Evolutionary conservation across 306 rosid species (phyloP).

Genomic region (Citrullus mucosospermus): DNA sequence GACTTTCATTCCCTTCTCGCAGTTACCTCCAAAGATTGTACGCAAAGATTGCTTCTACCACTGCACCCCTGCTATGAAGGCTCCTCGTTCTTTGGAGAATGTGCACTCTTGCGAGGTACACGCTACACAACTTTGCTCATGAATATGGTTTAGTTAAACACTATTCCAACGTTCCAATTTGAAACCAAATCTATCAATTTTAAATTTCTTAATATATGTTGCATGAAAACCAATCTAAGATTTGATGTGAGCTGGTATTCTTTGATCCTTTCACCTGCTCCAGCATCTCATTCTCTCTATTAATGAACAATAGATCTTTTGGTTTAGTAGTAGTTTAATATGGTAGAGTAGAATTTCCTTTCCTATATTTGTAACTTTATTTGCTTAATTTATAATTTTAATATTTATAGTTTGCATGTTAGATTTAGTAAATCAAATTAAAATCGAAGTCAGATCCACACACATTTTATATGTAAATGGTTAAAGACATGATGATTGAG

Average conservation of each 20-base stretch:
- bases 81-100: slow-evolving; percentile 40
- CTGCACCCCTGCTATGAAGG: slow-evolving; percentile 58
- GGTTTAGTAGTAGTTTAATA: too few relatives aligned
- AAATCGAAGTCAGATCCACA: too few relatives aligned
- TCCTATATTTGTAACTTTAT: too few relatives aligned
- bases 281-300: too few relatives aligned
- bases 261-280: too few relatives aligned
- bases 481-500: too few relatives aligned
- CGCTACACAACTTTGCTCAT: neutral
- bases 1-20: slow-evolving; percentile 56
- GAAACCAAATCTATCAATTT: neutral
- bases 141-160: neutral
- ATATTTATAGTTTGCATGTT: neutral
- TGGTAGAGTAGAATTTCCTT: neutral
- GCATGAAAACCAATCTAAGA: too few relatives aligned
- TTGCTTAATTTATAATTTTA: too few relatives aligned
- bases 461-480: too few relatives aligned
- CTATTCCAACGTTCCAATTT: neutral
- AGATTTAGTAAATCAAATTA: neutral
- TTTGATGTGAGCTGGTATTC: too few relatives aligned
- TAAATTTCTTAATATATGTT: too few relatives aligned
- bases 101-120: slow-evolving; percentile 55
- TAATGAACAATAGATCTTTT: too few relatives aligned
- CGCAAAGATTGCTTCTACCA: slow-evolving; percentile 63
- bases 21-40: slow-evolving; percentile 48